Base-by-base conservation (phyloP, 176 grass and related monocot genomes). In the Elymus sibiricus region DNA sequence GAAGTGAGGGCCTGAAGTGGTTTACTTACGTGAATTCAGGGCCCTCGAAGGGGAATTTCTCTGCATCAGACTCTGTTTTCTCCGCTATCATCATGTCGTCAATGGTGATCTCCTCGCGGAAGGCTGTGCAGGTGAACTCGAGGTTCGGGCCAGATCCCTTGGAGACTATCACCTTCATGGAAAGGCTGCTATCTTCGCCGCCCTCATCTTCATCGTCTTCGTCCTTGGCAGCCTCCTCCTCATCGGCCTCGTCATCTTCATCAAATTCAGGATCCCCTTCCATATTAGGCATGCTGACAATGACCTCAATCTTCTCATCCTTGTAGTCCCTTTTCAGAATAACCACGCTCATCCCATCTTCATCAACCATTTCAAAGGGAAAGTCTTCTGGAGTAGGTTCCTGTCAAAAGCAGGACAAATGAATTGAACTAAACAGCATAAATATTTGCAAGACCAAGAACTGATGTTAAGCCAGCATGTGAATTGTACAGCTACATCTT, bases 111-210 rank as follows among this genome's bases (percentile, higher is more conserved):
- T 99, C 93, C 62, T 99, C 94, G 0, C 79, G 92, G 31, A 93
- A 96, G 24, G 97, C 89, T 13, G 94, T 94, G 70, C 94, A 99
- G 7, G 70, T 79, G 82, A 99, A 99, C 86, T 99, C 97, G 25
- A 99, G 86, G 24, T 82, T 90, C 3, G 85, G 94, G 2, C 87
- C 87, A 22, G 88, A 82, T 2, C 37, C 90, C 78, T 99, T 96
- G 26, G 94, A 94, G 3, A 96, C 85, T 17, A 56, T 84, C 24
- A 99, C 90, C 29, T 93, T 99, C 7, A 99, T 76, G 4, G 94
- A 86, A 37, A 96, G 59, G 31, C 92, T 94, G 0, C 94, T 94
- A 13, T 95, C 88, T 39, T 65, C 70, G 0, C 82, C 79, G 7
- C 12, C 74, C 75, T 91, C 85, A 9, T 78, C 83, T 46, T 79